phyloP scores from a whole-genome alignment of 202 grass and related monocot genomes.

The Alloteropsis angusta region DNA sequence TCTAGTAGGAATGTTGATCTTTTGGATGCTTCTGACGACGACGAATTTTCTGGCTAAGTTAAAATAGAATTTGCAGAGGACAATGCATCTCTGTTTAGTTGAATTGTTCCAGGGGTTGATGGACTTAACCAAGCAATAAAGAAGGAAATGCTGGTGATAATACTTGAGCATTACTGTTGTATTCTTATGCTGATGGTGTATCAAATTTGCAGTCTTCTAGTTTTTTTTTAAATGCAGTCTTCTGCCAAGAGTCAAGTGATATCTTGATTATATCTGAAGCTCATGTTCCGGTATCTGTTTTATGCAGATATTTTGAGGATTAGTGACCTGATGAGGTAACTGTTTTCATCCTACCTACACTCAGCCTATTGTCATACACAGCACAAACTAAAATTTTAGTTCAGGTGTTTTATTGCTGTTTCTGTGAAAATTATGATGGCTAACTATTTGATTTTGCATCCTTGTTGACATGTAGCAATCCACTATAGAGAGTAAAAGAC shows the following conservation, averaged over 20 bases:
- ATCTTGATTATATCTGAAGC: neutral
- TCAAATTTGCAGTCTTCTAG: slow-evolving; percentile 9
- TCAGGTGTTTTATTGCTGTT: neutral
- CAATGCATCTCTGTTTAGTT: neutral
- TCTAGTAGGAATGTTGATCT: neutral
- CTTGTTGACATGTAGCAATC: neutral
- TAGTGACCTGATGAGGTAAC: neutral
- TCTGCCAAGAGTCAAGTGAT: neutral
- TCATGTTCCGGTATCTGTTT: neutral
- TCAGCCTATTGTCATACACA: neutral
- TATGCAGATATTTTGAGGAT: neutral
- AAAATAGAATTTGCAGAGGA: neutral
- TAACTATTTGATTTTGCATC: neutral
- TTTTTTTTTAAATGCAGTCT: too few relatives aligned
- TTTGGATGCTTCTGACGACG: slow-evolving; percentile 32
- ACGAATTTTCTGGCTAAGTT: slow-evolving; percentile 23
- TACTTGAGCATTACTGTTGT: neutral
- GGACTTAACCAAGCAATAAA: slow-evolving; percentile 5
- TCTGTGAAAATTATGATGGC: neutral
- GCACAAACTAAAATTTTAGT: neutral
- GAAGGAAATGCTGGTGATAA: slow-evolving; percentile 1
- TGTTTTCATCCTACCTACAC: neutral
- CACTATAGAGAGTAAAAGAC: neutral
- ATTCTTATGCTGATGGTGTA: neutral
- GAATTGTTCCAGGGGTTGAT: neutral